Evolutionary conservation across 441 rosid species (phyloP).

Genomic region (Kokia cookei): DNA sequence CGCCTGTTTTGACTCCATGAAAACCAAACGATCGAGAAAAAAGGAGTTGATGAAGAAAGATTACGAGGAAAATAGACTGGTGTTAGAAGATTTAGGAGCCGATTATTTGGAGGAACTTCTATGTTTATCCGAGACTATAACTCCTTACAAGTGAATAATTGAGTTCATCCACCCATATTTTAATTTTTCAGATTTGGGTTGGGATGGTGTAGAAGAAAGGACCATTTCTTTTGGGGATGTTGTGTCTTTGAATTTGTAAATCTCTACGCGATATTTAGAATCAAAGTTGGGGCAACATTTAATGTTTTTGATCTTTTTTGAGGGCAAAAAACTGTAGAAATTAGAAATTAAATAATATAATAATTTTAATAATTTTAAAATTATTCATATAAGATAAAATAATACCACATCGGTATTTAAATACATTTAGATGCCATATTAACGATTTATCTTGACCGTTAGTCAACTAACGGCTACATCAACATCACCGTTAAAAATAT

Average conservation of each 20-base stretch:
- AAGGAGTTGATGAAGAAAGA: conserved; percentile 28
- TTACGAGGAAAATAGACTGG: conserved; percentile 22
- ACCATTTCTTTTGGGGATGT: not conserved
- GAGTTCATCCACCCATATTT: not conserved
- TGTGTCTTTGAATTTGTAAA: not conserved
- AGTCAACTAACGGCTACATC: too few species aligned
- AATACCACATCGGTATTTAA: too few species aligned
- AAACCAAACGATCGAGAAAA: conserved; percentile 17
- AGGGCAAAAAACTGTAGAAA: too few species aligned
- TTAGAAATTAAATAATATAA: too few species aligned
- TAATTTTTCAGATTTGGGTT: not conserved
- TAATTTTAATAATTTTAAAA: too few species aligned
- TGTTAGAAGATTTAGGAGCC: conserved; percentile 40
- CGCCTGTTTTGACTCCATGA: conserved; percentile 40
- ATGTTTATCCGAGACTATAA: not conserved
- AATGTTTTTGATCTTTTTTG: too few species aligned
- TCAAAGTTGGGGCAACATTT: too few species aligned
- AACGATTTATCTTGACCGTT: too few species aligned
- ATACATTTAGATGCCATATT: too few species aligned
- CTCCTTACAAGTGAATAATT: not conserved
- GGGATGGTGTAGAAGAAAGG: not conserved
- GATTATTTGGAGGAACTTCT: conserved; percentile 44
- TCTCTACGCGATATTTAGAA: not conserved
- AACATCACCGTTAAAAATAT: too few species aligned
- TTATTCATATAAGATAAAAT: too few species aligned